phyloP scores from a whole-genome alignment of 75 land plant species.

The Cupressus sempervirens region DNA sequence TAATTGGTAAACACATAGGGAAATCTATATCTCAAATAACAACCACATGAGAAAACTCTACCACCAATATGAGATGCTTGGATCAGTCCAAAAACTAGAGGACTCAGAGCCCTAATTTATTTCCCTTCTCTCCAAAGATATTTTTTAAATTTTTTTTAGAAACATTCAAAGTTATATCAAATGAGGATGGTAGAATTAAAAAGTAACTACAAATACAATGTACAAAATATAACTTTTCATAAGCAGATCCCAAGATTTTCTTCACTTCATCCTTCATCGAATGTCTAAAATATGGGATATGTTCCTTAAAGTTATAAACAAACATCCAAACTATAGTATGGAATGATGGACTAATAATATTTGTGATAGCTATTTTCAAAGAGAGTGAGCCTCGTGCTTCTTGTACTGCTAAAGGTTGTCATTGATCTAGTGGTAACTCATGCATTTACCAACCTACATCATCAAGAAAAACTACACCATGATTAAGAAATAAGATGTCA shows the following conservation, averaged over 20 bases:
- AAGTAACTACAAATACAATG: slow-evolving; percentile 58
- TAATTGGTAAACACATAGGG: slow-evolving; percentile 61
- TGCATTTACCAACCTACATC: slow-evolving; percentile 88
- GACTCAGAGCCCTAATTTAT: slow-evolving; percentile 38
- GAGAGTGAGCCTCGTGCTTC: slow-evolving; percentile 49
- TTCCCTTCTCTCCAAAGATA: slow-evolving; percentile 32
- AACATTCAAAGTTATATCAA: slow-evolving; percentile 56
- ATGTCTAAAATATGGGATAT: slow-evolving; percentile 26
- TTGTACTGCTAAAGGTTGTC: slow-evolving; percentile 36
- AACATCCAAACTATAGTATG: slow-evolving; percentile 53
- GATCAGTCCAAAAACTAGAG: slow-evolving; percentile 53
- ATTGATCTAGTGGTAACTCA: slow-evolving; percentile 66
- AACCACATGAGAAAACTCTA: slow-evolving; percentile 67
- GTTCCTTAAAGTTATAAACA: slow-evolving; percentile 27
- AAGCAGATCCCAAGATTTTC: slow-evolving; percentile 33
- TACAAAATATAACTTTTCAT: slow-evolving; percentile 70
- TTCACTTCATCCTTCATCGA: slow-evolving; percentile 27
- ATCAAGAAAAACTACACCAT: slow-evolving; percentile 80
- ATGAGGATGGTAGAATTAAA: slow-evolving; percentile 44
- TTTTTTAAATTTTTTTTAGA: slow-evolving; percentile 13
- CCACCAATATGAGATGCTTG: slow-evolving; percentile 41
- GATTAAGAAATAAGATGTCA: slow-evolving; percentile 16
- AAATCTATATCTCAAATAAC: slow-evolving; percentile 56
- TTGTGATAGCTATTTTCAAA: slow-evolving; percentile 31
- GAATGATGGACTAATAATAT: slow-evolving; percentile 52